Base-by-base conservation (phyloP, 1,284 basidiomycete genomes). In the Mrakiaceae sp. region DNA sequence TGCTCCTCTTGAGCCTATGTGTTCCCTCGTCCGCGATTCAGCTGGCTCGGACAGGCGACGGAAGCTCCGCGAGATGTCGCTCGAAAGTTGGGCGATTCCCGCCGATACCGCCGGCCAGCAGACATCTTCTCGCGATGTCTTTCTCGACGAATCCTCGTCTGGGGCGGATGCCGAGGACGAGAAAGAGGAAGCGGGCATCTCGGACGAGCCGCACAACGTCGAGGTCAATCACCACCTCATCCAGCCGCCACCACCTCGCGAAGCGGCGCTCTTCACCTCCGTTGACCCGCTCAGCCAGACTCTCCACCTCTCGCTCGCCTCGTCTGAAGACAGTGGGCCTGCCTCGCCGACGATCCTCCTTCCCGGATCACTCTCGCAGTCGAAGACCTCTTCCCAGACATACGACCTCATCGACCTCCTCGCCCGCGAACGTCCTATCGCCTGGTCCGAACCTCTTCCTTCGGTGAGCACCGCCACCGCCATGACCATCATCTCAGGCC, bases 281-380 rank as follows among this genome's bases (percentile, higher is more conserved):
- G 46, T 50, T 48, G 46, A 53, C 55, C 53, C 43, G 57, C 55
- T 46, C 42, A 51, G 16, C 27, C 27, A 27, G 27, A 27, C 27
- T 27, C 27, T 27, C 27, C 27, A 27, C 27, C 27, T 27, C 27
- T 27, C 27, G 27, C 27, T 27, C 27, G 27, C 27, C 27, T 27
- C 27, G 27, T 27, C 27, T 27, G 27, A 27, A 27, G 27, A 27
- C 27, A 44, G 12, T n/a, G 42, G 43, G 4, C 55, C 43, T n/a
- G 55, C n/a, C 43, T 54, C 53, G 54, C 55, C 59, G 14, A 60
- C 60, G 27, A 62, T 66, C 54, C 43, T 66, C 9, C 60, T 55
- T 27, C 60, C 54, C n/a, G 64, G 64, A 8, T 66, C 64, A 11
- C 64, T 66, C 49, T 3, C 56, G 27, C 47, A 42, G 12, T 40